Conservation (phyloP, 192 early-diverging fungal genomes). For the Coemansia sp. region DNA sequence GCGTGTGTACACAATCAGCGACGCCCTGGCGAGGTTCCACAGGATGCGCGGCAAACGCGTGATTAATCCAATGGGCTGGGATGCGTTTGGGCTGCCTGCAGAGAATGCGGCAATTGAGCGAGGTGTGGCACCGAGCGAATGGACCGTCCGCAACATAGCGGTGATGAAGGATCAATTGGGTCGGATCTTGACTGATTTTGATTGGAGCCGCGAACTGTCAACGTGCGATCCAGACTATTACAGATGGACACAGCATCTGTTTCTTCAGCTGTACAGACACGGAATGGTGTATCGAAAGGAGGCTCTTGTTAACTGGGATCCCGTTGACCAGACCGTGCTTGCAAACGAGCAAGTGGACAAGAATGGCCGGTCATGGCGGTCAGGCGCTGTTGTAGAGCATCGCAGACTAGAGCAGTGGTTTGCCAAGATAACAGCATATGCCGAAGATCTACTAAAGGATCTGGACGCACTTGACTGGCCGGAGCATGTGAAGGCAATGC, state of each 20-base stretch:
- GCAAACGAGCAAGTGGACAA: constrained; percentile 95
- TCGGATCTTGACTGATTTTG: constrained; percentile 77
- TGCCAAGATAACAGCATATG: constrained; percentile 81
- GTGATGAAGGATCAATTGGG: constrained; percentile 81
- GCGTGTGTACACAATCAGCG: constrained; percentile 93
- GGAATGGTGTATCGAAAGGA: constrained; percentile 87
- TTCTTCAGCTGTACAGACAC: constrained; percentile 73
- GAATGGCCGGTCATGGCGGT: constrained; percentile 85
- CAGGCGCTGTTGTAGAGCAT: constrained; percentile 89
- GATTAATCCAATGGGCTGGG: constrained; percentile 95
- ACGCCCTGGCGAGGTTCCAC: constrained; percentile 77
- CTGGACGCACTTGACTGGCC: constrained; percentile 85
- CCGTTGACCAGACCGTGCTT: constrained; percentile 90
- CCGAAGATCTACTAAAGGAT: constrained; percentile 78
- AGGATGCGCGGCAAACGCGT: constrained; percentile 75
- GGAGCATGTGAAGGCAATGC: constrained; percentile 82
- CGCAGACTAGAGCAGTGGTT: constrained; percentile 90
- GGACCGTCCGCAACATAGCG: constrained; percentile 83
- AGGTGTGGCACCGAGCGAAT: constrained; percentile 70
- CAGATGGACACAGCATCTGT: constrained; percentile 92
- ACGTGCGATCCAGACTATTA: constrained; percentile 90
- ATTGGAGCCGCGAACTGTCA: constrained; percentile 88
- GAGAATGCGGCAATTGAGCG: constrained; percentile 95
- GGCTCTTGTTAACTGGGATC: constrained; percentile 96
- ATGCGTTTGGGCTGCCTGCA: constrained; percentile 96